Base-by-base conservation (phyloP, 257 asterid genomes). In the Phtheirospermum japonicum region DNA sequence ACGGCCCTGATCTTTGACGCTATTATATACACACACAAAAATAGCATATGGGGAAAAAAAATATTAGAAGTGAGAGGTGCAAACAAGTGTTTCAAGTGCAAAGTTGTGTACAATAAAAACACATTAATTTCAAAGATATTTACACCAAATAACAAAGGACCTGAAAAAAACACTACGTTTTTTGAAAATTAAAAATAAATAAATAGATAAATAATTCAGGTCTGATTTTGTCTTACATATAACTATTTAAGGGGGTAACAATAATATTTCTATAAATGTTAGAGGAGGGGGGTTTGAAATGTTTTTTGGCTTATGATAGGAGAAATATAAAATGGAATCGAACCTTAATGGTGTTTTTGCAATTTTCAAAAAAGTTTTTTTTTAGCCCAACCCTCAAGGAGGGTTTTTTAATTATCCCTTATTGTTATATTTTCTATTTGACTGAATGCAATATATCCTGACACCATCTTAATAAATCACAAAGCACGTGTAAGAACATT, bases 1-100 rank as follows among this genome's bases (percentile, higher is more conserved):
- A 42, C 9, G 76, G 54, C 14, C 75, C 55, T 30, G 56, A 64
- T 63, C 71, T 34, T 49, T 59, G 71, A 31, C 65, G 64, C 89
- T 78, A 69, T 64, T 55, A 64, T 50, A 56, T 60, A 39, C 46
- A 58, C 71, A 63, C 13, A 54, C 17, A 58, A 63, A 16, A 58
- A 58, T 34, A 57, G 34, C 51, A 68, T 20, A 7, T 75, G n/a
- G n/a, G n/a, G n/a, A n/a, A 59, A 53, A 58, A 43, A 30, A 34
- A 26, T 66, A 45, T 18, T 7, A 66, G n/a, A n/a, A n/a, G n/a
- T n/a, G n/a, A 53, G 57, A 30, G 49, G 36, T 28, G 39, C n/a
- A 46, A 12, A 57, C 6, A 54, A 13, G 23, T 45, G 43, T 54
- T 43, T 16, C n/a, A 9, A 59, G 12, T 23, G 12, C 18, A 58